Conservation (phyloP, 495 filamentous ascomycete genomes). For the Penicillium egyptiacum region DNA sequence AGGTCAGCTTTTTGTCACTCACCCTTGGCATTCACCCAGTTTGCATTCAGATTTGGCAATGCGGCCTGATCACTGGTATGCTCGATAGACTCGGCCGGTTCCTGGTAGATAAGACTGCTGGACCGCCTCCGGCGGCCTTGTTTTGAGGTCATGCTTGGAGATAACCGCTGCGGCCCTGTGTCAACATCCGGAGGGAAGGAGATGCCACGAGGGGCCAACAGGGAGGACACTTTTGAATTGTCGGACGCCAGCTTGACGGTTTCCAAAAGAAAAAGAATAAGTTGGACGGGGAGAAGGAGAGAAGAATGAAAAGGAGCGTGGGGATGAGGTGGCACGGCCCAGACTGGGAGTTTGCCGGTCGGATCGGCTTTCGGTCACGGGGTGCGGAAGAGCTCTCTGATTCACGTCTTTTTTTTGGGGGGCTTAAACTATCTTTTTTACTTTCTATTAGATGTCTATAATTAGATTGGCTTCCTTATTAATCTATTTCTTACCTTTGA, state of each 20-base stretch:
- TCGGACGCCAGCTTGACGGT: constrained; percentile 34
- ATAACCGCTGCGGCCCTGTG: constrained; percentile 55
- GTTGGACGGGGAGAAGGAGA: constrained; percentile 11
- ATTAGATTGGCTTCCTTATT: constrained; percentile 1
- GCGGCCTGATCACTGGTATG: constrained; percentile 94
- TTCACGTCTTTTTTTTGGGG: background rate
- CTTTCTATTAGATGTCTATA: background rate
- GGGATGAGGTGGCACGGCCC: constrained; percentile 36
- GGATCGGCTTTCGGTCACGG: constrained; percentile 34
- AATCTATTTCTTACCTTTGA: background rate
- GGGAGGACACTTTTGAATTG: constrained; percentile 83
- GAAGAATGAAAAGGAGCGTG: constrained; percentile 29
- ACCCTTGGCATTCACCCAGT: constrained; percentile 99
- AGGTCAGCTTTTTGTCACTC: constrained; percentile 29
- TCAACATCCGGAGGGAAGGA: constrained; percentile 77
- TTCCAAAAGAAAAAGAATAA: constrained; percentile 7
- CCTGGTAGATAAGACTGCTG: constrained; percentile 94
- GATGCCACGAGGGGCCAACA: constrained; percentile 75
- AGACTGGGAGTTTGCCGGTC: constrained; percentile 26
- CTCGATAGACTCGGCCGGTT: constrained; percentile 90
- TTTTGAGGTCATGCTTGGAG: constrained; percentile 57
- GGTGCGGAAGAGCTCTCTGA: constrained; percentile 18
- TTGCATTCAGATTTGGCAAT: constrained; percentile 91
- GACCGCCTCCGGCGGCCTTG: constrained; percentile 82
- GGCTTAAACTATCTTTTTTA: background rate